Percentiles rank a stretch among this genome's conserved stretches.
Conservation (phyloP, 2,329 filamentous ascomycete species). For the Exophiala aquamarina region DNA sequence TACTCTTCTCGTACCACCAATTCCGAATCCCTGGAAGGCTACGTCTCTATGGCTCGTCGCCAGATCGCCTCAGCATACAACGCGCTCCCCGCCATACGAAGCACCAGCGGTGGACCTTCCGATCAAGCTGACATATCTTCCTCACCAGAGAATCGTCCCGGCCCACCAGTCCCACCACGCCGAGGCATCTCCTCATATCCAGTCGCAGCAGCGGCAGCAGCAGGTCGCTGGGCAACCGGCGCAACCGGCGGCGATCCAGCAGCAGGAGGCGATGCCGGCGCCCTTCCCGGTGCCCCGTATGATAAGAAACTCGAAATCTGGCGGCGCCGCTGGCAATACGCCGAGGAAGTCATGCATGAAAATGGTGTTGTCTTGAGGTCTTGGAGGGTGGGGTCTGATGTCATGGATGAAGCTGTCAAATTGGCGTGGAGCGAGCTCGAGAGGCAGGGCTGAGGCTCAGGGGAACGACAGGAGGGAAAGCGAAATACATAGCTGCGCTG, state of each 20-base stretch:
- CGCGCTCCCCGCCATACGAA: slow-evolving; percentile 28
- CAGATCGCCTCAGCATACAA: slow-evolving; percentile 26
- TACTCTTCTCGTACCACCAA: slow-evolving; percentile 13
- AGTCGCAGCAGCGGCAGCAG: slow-evolving; percentile 32
- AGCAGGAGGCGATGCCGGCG: slow-evolving; percentile 20
- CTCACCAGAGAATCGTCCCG: slow-evolving; percentile 23
- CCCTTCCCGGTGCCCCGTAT: slow-evolving; percentile 24
- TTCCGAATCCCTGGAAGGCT: slow-evolving; percentile 18
- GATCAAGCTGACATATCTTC: slow-evolving; percentile 25
- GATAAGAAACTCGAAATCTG: slow-evolving; percentile 52
- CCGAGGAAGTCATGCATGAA: slow-evolving; percentile 42
- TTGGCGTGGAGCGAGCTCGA: slow-evolving; percentile 41
- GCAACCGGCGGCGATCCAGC: slow-evolving; percentile 20
- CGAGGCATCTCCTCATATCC: slow-evolving; percentile 31
- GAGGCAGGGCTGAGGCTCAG: background rate
- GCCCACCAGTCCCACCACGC: slow-evolving; percentile 32
- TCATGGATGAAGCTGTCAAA: slow-evolving; percentile 43
- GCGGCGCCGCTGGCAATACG: slow-evolving; percentile 48
- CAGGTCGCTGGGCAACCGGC: slow-evolving; percentile 32
- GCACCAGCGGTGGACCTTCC: slow-evolving; percentile 25
- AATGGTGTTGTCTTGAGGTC: slow-evolving; percentile 44
- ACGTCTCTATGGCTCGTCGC: slow-evolving; percentile 25
- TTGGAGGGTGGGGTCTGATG: slow-evolving; percentile 49
- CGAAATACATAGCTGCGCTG: no score
- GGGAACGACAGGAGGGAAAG: no score